Percentiles rank a stretch among this genome's conserved stretches.
Conservation (phyloP, 768 basidiomycete genomes). For the Lyophyllum shimeji region DNA sequence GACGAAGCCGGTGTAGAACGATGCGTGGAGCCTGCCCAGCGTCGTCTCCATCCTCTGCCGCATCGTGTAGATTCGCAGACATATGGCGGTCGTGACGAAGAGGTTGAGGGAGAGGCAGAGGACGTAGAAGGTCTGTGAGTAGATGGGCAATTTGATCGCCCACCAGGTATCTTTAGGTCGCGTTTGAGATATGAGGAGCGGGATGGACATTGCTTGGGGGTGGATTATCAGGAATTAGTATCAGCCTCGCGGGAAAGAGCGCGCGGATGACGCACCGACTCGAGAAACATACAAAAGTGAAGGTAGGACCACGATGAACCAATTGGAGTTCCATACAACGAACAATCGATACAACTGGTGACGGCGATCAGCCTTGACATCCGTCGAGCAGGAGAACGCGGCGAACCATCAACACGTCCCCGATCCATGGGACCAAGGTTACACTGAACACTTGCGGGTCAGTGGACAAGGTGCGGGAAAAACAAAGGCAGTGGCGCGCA, state of each 20-base stretch:
- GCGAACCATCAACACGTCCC: conserved; percentile 20
- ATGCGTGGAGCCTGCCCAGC: conserved; percentile 20
- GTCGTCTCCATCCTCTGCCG: conserved; percentile 15
- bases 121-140: conserved; percentile 17
- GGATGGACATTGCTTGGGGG: conserved; percentile 20
- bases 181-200: conserved; percentile 18
- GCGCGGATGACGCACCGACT: conserved; percentile 11
- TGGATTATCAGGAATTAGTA: no score
- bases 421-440: conserved; percentile 21
- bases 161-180: conserved; percentile 7
- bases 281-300: conserved; percentile 13
- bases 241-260: no score
- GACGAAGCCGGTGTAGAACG: conserved; percentile 20
- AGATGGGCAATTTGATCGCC: conserved; percentile 8
- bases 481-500: neutral
- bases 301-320: conserved; percentile 14
- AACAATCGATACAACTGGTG: conserved; percentile 19
- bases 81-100: conserved; percentile 14
- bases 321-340: conserved; percentile 16
- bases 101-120: conserved; percentile 22
- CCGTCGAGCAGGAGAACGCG: neutral
- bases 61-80: conserved; percentile 14
- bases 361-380: neutral
- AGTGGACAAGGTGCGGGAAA: neutral
- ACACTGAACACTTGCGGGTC: conserved; percentile 1